Base-by-base conservation (phyloP, 352 stramenopile genomes). In the Phytophthora pistaciae region DNA sequence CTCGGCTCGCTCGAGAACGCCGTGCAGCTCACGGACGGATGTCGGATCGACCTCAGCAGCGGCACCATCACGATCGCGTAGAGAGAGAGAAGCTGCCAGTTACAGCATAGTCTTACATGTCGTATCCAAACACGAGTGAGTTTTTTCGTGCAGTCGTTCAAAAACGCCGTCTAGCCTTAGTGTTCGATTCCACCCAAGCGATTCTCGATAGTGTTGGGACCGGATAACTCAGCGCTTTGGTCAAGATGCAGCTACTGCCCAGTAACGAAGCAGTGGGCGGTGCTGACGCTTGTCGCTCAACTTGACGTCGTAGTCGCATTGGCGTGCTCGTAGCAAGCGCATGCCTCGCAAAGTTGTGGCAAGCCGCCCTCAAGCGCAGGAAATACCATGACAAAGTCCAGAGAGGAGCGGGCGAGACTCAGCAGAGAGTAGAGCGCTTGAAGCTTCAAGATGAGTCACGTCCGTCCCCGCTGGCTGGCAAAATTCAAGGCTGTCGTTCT, bases 1-100 rank as follows among this genome's bases (percentile, higher is more conserved):
- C 49, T 83, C 5, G 60, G 68, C 18, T 83, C 72, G 11, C 58
- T 76, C n/a, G n/a, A n/a, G n/a, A n/a, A n/a, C n/a, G n/a, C n/a
- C 14, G 60, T 60, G 25, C 27, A 66, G 52, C 55, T 83, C 50
- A 76, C 55, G 16, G 25, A 68, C 18, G 62, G 61, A 6, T 50
- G 68, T 10, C 60, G 54, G 2, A 59, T 82, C 25, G 64, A 42
- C 9, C 55, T 83, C 44, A 59, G 50, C 29, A 80, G 58, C 18
- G 72, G 72, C 29, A 79, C 69, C 18, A 78, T 83, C 49, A 66
- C 62, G 3, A 21, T 71, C 23, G 54, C 9, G 31, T 77, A 71
- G 61, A 29, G 25, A 29, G 25, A 59, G 46, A 54, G 40, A 48
- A 33, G 46, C 46, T 29, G n/a, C 46, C 46, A 25, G n/a, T 54